Evolutionary conservation across 2,329 filamentous ascomycete species (phyloP).

Genomic region (Helotiales sp.): DNA sequence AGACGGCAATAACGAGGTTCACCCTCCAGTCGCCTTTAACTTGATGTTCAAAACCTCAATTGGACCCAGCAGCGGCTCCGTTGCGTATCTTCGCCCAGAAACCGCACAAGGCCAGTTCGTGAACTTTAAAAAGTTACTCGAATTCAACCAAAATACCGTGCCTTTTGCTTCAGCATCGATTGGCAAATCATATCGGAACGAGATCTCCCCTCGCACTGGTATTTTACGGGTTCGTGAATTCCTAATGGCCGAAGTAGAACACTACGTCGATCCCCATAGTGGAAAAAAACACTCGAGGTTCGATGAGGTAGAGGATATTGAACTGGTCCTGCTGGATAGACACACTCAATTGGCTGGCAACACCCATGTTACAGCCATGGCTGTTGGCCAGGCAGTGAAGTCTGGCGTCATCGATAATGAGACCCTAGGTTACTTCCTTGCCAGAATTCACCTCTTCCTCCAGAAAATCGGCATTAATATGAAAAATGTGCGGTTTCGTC

Average conservation of each 20-base stretch:
- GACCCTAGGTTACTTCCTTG: slow-evolving; percentile 96
- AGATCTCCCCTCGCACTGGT: slow-evolving; percentile 92
- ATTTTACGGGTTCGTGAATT: slow-evolving; percentile 95
- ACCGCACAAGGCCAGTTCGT: slow-evolving; percentile 98
- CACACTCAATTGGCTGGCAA: slow-evolving; percentile 86
- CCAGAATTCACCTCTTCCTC: slow-evolving; percentile 90
- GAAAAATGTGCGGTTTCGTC: slow-evolving; percentile 90
- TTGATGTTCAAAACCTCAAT: slow-evolving; percentile 98
- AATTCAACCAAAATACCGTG: slow-evolving; percentile 94
- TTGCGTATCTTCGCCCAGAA: slow-evolving; percentile 88
- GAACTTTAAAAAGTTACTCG: slow-evolving; percentile 94
- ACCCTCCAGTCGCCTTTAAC: slow-evolving; percentile 89
- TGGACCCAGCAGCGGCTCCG: slow-evolving; percentile 84
- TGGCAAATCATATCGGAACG: slow-evolving; percentile 97
- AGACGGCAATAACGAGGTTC: slow-evolving; percentile 74
- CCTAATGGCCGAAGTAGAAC: slow-evolving; percentile 98
- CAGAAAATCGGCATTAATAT: slow-evolving; percentile 85
- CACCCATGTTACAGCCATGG: slow-evolving; percentile 73
- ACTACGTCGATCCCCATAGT: slow-evolving; percentile 92
- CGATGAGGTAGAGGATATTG: slow-evolving; percentile 78
- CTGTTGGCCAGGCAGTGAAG: slow-evolving; percentile 85
- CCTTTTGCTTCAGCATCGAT: slow-evolving; percentile 97
- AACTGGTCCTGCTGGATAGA: slow-evolving; percentile 83
- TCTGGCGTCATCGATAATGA: slow-evolving; percentile 90
- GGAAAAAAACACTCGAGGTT: slow-evolving; percentile 96